A percentile compares a stretch with the other conserved stretches of the same genome.
Conservation (phyloP, 345 rosid species). For the Ceriops tagal region DNA sequence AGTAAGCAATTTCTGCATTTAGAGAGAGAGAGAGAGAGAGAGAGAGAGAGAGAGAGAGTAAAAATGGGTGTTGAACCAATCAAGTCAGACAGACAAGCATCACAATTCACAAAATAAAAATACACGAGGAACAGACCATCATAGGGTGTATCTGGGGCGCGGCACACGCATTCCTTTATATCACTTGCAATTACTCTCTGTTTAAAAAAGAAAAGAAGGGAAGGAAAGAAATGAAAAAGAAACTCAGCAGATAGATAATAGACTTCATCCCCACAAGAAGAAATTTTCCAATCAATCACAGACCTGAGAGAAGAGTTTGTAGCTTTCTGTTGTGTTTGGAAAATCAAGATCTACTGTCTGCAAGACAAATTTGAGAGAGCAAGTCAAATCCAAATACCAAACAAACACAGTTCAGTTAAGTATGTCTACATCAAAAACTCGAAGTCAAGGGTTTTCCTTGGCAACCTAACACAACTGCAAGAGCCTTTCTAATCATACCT, state of each 20-base stretch:
- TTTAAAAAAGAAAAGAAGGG: conserved; percentile 19
- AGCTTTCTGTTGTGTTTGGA: conserved; percentile 89
- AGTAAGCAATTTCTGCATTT: conserved; percentile 68
- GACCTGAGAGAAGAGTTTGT: conserved; percentile 88
- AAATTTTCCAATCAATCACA: conserved; percentile 20
- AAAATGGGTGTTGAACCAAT: too few species aligned
- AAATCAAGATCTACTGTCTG: conserved; percentile 77
- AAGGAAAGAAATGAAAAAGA: not conserved
- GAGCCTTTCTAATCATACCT: conserved; percentile 42
- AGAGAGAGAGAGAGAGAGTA: conserved; percentile 1
- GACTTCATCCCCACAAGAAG: conserved; percentile 8
- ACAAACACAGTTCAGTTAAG: not conserved
- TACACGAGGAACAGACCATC: conserved; percentile 53
- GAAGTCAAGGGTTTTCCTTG: not conserved
- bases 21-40: conserved; percentile 1
- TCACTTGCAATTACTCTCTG: conserved; percentile 96
- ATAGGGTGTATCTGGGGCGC: conserved; percentile 97
- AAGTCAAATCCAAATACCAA: conserved; percentile 8
- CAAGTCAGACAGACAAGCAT: not conserved
- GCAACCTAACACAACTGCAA: not conserved
- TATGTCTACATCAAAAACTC: not conserved
- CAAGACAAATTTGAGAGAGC: conserved; percentile 8
- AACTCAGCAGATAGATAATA: conserved; percentile 17
- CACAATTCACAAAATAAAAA: conserved; percentile 4
- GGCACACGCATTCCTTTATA: conserved; percentile 92